Evolutionary conservation across 352 stramenopile genomes (phyloP).

Genomic region (Thalassiosira exigua): DNA sequence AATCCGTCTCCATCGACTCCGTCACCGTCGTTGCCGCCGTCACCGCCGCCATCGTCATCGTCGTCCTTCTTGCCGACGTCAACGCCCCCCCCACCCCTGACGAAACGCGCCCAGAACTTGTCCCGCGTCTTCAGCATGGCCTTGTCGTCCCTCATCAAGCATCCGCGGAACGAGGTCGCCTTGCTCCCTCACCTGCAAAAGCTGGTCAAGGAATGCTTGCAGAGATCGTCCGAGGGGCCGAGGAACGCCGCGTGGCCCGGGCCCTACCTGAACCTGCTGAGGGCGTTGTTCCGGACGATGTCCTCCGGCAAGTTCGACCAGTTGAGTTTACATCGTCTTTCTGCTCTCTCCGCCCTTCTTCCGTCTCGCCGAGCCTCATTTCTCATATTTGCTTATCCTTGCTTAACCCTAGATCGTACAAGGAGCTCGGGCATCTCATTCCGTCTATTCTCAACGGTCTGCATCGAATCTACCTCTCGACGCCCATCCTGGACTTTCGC

Average conservation of each 20-base stretch:
- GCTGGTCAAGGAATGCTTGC: slow-evolving; percentile 93
- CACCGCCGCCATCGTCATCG: neutral
- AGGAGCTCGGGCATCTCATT: slow-evolving; percentile 94
- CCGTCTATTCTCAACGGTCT: slow-evolving; percentile 92
- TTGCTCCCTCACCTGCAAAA: slow-evolving; percentile 92
- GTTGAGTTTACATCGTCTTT: slow-evolving; percentile 27
- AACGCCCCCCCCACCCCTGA: slow-evolving; percentile 4
- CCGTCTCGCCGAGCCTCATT: neutral
- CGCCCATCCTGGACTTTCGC: slow-evolving; percentile 88
- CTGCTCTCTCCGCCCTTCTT: neutral
- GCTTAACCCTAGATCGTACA: slow-evolving; percentile 88
- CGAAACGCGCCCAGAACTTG: slow-evolving; percentile 71
- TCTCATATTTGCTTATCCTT: neutral
- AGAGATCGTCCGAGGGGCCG: slow-evolving; percentile 52
- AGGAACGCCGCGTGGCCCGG: slow-evolving; percentile 76
- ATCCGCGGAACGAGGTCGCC: slow-evolving; percentile 94
- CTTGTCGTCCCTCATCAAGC: slow-evolving; percentile 94
- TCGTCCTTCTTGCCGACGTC: neutral
- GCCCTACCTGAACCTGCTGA: slow-evolving; percentile 94
- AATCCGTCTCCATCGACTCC: neutral
- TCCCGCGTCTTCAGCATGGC: slow-evolving; percentile 94
- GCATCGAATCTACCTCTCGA: slow-evolving; percentile 91
- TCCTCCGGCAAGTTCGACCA: slow-evolving; percentile 97
- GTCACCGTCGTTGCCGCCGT: neutral
- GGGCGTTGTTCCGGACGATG: slow-evolving; percentile 95